Conservation (phyloP, 2,329 filamentous ascomycete genomes). For the Aspergillus felis region DNA sequence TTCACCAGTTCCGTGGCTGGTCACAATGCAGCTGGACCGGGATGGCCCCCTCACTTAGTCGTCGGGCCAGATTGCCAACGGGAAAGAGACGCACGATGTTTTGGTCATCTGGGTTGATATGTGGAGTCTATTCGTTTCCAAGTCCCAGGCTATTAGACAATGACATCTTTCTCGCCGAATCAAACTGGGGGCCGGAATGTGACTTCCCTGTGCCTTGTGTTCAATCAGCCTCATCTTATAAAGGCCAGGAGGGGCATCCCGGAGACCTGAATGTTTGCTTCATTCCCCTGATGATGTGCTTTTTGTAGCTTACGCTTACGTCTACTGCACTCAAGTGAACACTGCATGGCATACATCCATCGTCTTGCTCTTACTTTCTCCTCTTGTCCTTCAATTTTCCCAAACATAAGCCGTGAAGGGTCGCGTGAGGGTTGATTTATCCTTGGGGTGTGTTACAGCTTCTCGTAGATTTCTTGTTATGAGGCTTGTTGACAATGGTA, state of each 20-base stretch:
- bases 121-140: constrained; percentile 12
- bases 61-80: background rate
- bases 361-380: background rate
- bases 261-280: background rate
- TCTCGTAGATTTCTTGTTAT: background rate
- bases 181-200: constrained; percentile 2
- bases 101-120: background rate
- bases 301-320: background rate
- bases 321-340: background rate
- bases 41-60: constrained; percentile 3
- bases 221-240: background rate
- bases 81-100: background rate
- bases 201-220: constrained; percentile 4
- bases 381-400: background rate
- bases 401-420: background rate
- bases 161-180: constrained; percentile 5
- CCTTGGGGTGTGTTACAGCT: background rate
- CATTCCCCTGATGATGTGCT: background rate
- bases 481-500: background rate
- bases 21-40: constrained; percentile 20
- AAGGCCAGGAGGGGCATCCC: background rate
- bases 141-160: constrained; percentile 9
- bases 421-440: background rate
- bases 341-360: background rate
- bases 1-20: constrained; percentile 22